These are phyloP conservation scores for Fibroporia radiculosa DNA, from an alignment of 768 basidiomycete species.

Conservation along the genomic window DNA sequence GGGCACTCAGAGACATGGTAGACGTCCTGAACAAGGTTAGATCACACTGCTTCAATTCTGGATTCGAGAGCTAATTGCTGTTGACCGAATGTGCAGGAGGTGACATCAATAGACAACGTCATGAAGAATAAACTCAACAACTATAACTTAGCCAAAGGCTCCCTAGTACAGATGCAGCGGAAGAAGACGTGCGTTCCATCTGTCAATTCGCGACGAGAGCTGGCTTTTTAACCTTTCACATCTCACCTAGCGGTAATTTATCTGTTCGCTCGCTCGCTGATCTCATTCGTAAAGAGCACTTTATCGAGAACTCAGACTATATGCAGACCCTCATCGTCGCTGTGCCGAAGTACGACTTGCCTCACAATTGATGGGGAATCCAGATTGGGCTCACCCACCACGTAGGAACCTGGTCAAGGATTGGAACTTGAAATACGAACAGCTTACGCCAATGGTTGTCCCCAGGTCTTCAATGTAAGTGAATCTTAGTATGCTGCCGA, in stretches of 20 bases:
- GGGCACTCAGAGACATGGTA: constrained; percentile 74
- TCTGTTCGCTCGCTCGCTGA: constrained; percentile 84
- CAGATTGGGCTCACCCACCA: constrained; percentile 2
- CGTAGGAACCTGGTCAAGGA: constrained; percentile 75
- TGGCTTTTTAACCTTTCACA: not conserved
- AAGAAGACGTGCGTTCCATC: constrained; percentile 69
- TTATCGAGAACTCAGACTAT: constrained; percentile 88
- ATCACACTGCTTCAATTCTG: too few species aligned
- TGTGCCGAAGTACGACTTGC: constrained; percentile 72
- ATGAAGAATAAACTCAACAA: constrained; percentile 88
- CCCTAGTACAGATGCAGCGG: constrained; percentile 84
- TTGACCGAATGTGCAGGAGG: constrained; percentile 52
- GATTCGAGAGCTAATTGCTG: not conserved
- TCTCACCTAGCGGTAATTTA: constrained; percentile 72
- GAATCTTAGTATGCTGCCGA: not conserved
- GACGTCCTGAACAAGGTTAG: constrained; percentile 82
- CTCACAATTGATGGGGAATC: constrained; percentile 13
- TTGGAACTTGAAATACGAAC: constrained; percentile 87
- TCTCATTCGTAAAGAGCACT: constrained; percentile 72
- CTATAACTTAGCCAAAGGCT: constrained; percentile 93
- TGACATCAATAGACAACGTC: constrained; percentile 87
- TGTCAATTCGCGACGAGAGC: too few species aligned
- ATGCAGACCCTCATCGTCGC: constrained; percentile 89
- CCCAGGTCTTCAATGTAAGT: constrained; percentile 84
- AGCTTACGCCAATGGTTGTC: constrained; percentile 82